Base-by-base conservation (phyloP, 768 basidiomycete species). In the Agrocybe pediades region DNA sequence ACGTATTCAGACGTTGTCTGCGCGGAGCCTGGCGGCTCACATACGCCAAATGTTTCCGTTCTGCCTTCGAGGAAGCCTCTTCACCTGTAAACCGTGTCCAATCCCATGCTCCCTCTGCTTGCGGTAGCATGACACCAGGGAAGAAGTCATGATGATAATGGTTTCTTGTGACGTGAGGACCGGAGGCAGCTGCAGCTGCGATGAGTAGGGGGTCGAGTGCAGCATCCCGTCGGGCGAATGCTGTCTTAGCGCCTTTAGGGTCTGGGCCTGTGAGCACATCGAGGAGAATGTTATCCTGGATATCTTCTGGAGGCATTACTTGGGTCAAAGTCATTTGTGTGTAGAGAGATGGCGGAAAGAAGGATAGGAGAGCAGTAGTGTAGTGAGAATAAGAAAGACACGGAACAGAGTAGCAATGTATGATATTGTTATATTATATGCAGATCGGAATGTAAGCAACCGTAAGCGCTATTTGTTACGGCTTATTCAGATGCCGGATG, bases 91-190 rank as follows among this genome's bases (percentile, higher is more conserved):
- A 84, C 59, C 80, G 84, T 33, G 81, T 74, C 83, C 81, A 83
- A 63, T 85, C 82, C 73, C 76, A 80, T 11, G 77, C 68, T 9
- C 76, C 79, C 61, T 85, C 81, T 11, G 77, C 73, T 51, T 74
- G 74, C 25, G 76, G 80, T 39, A 81, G 71, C 64, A 76, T 75
- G 24, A 82, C 76, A 0, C 78, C 80, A 0, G 87, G 86, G 61
- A 85, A 85, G 68, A 87, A 84, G 62, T 88, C 87, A 67, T 95
- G 93, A 45, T 86, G 81, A 64, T 89, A 91, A 67, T 95, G 93
- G 62, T 94, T 91, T 41, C 90, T 80, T 33, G 93, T 94, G 51
- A 89, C 79, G 56, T 90, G 82, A 9, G 89, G 87, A 3, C 85
- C 86, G 0, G 88, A 86, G 0, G 88, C 85, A 9, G 81, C 78